Evolutionary conservation across 2,329 filamentous ascomycete genomes (phyloP), one percentile per base, ranked within the genome.

Genomic region (Dendrostoma leiphaemia): DNA sequence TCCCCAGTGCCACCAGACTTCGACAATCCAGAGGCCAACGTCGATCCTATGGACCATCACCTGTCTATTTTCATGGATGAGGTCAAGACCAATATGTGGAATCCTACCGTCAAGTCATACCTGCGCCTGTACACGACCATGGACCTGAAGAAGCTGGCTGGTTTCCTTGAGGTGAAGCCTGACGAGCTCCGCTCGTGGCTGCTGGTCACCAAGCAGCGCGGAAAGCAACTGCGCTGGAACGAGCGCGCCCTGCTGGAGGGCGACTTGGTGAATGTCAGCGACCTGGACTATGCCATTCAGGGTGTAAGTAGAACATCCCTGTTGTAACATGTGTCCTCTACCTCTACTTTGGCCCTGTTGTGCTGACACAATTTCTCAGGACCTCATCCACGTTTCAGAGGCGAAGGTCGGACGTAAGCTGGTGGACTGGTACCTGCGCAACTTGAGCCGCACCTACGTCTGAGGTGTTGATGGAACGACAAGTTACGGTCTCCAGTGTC

Each of bases 11-110:
- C 92, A 55, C 94, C 94, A 50, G 92, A 99, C 78, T 99, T 99
- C 73, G 94, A 97, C 71, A 93, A 95, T 82, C 91, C 94, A 60
- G 86, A 92, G 74, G 77, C 92, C 76, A 99, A 99, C 80, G 82
- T 97, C 66, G 94, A 99, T 77, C 94, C 94, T 40, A 85, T 97
- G 62, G 93, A 99, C 78, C 94, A 99, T 81, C 93, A 99, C 76
- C 85, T 96, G 61, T 82, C 89, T 66, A 89, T 99, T 76, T 99
- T 99, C 82, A 97, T 99, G 93, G 92, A 97, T 65, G 94, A 99
- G 80, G 93, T 99, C 74, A 96, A 96, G 85, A 97, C 91, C 76
- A 97, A 96, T 76, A 94, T 99, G 84, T 96, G 86, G 86, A 93
- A 90, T 72, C 94, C 94, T 41, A 97, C 92, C 43, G 89, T 99